Percentiles rank a stretch among this genome's conserved stretches.
These are phyloP conservation scores for Cnidoscolus chayamansa DNA, from an alignment of 441 rosid species.

Conservation along the genomic window DNA sequence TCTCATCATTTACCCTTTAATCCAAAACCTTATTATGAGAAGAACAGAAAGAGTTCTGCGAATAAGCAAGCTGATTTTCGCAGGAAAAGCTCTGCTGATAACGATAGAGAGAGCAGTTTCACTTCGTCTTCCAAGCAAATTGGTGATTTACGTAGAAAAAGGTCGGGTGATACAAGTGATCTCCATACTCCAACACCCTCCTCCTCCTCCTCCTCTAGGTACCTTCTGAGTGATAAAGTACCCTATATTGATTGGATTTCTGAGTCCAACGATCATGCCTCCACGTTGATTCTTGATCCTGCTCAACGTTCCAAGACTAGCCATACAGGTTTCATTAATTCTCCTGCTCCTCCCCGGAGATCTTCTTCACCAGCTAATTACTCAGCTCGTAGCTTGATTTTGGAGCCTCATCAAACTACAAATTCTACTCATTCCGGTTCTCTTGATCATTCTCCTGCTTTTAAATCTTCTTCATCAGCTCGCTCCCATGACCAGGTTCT, in stretches of 20 bases:
- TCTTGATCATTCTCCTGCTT: slow-evolving; percentile 38
- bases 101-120: not conserved
- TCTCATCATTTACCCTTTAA: slow-evolving; percentile 45
- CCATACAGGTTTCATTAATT: not conserved
- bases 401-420: slow-evolving; percentile 10
- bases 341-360: slow-evolving; percentile 2
- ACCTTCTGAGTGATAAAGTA: slow-evolving; percentile 48
- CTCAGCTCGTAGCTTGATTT: no score
- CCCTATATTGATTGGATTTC: slow-evolving; percentile 46
- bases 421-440: slow-evolving; percentile 31
- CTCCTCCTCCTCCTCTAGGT: slow-evolving; percentile 46
- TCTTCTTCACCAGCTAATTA: not conserved
- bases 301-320: slow-evolving; percentile 9
- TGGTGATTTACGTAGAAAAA: slow-evolving; percentile 42
- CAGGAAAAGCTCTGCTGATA: slow-evolving; percentile 16
- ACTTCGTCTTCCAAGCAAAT: slow-evolving; percentile 17
- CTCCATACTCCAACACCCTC: slow-evolving; percentile 20
- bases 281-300: slow-evolving; percentile 22
- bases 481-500: slow-evolving; percentile 51
- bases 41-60: slow-evolving; percentile 25
- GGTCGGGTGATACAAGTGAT: slow-evolving; percentile 54
- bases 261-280: slow-evolving; percentile 30
- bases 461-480: slow-evolving; percentile 42
- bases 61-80: not conserved
- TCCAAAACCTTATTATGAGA: slow-evolving; percentile 38